Evolutionary conservation across 1,284 basidiomycete genomes (phyloP), one percentile per base, ranked within the genome.

Genomic region (Rhodotorula glutinis): DNA sequence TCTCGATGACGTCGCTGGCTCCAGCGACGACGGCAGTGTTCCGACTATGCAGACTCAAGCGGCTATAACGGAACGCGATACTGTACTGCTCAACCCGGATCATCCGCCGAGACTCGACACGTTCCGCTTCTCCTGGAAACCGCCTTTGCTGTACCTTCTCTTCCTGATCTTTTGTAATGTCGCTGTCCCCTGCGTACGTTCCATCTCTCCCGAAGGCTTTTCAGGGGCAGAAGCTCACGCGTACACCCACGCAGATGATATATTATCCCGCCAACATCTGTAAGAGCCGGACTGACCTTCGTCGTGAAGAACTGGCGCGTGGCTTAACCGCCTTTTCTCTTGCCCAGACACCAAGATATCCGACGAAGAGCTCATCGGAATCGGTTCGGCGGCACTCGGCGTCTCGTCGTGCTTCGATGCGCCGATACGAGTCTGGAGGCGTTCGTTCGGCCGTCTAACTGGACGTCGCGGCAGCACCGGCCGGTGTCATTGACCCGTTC

Each of bases 351-450:
- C 67, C 13, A 14, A 29, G 29, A n/a, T 66, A 4, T 46, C 44
- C 10, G 64, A 66, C 38, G 59, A 53, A 43, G 63, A 60, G 27
- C 53, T 72, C n/a, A 66, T 72, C 54, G 72, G 72, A 2, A 71
- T 75, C 29, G 67, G 65, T 3, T 64, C 62, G 0, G 72, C 72
- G 1, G 67, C 68, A 1, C 62, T 75, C 19, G 74, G 74, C 4
- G 52, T 72, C 1, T 65, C 59, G 19, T 57, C 43, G 16, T 75
- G 70, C 47, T 70, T 75, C 51, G 74, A 75, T 29, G 72, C 69
- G 0, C 73, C 73, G 17, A 69, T 75, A 25, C 55, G 73, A 27
- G 47, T 73, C 43, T 72, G 54, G 60, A 65, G 64, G 46, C 69
- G 72, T 72, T 49, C 53, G 72, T 65, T 19, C 23, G 3, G 3